Evolutionary conservation across 768 basidiomycete species (phyloP).

Genomic region (Lactarius quietus): DNA sequence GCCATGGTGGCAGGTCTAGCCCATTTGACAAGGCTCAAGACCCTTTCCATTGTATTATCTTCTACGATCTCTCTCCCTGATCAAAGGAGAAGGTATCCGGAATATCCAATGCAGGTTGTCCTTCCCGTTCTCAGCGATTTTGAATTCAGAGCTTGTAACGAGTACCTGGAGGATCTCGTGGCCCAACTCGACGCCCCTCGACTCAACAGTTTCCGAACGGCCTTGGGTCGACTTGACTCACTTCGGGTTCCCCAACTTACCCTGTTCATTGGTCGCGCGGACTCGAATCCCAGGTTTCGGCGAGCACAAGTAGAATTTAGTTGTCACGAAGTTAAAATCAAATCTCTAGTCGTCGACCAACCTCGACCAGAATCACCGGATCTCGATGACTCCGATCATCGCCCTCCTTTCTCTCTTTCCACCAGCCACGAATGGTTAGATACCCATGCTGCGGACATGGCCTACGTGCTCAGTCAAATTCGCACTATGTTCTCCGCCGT

Average conservation of each 20-base stretch:
- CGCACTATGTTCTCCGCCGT: no score
- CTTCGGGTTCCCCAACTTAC: neutral
- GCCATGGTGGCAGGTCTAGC: no score
- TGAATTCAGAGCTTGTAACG: neutral
- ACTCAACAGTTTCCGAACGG: neutral
- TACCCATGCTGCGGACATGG: neutral
- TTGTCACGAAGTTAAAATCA: neutral
- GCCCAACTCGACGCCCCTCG: neutral
- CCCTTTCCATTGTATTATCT: neutral
- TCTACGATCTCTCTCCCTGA: neutral
- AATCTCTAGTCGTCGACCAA: neutral
- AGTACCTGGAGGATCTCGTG: neutral
- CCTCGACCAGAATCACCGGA: neutral
- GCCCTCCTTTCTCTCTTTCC: no score
- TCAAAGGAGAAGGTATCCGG: neutral
- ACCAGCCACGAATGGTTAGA: neutral
- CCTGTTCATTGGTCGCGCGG: neutral
- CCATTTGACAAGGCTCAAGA: no score
- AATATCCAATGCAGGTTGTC: neutral
- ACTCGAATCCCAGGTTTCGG: neutral
- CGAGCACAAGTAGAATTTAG: neutral
- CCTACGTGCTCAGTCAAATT: no score
- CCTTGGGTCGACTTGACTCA: neutral
- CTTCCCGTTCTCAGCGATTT: neutral
- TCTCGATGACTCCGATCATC: no score